Evolutionary conservation across 176 grass and related monocot species (phyloP).

Genomic region (sorghum (Sorghum bicolor)): Sorghum_bicolor_NCBIv3 NC_012870.2:11198501-11199000

Average conservation of each 20-base stretch:
- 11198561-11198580: background rate
- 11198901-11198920: background rate
- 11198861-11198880: background rate
- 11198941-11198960: too few species aligned
- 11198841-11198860: background rate
- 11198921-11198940: background rate
- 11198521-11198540: background rate
- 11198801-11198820: background rate
- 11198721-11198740: background rate
- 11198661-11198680: background rate
- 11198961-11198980: background rate
- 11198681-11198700: background rate
- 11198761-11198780: background rate
- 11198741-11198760: background rate
- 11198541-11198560: background rate
- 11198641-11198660: background rate
- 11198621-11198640: constrained; percentile 27
- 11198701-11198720: background rate
- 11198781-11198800: background rate
- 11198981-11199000: background rate
- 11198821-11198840: background rate
- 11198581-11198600: background rate
- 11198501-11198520: background rate
- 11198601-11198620: constrained; percentile 21
- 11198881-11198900: too few species aligned